Evolutionary conservation across 306 rosid genomes (phyloP).

Genomic region (Albizia julibrissin): DNA sequence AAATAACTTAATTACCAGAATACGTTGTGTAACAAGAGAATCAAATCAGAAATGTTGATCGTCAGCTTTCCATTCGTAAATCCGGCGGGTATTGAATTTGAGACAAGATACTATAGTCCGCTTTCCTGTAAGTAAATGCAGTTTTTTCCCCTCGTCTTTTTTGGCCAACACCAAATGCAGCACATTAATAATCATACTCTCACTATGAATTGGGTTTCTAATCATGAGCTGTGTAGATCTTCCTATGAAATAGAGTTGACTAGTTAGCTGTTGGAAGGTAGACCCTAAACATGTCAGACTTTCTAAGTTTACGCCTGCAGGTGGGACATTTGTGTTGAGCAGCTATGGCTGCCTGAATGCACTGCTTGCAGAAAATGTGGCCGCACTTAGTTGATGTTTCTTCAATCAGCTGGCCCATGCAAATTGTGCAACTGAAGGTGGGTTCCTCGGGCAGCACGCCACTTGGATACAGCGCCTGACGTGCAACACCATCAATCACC

Average conservation of each 20-base stretch:
- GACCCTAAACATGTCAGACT: slow-evolving; percentile 39
- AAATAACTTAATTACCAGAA: not conserved
- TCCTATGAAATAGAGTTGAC: not conserved
- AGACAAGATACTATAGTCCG: not conserved
- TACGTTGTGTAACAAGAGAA: not conserved
- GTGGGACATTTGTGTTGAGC: slow-evolving; percentile 44
- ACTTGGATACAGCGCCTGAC: not conserved
- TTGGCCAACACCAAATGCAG: not conserved
- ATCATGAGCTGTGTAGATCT: not conserved
- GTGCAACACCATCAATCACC: slow-evolving; percentile 16
- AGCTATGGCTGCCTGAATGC: slow-evolving; percentile 48
- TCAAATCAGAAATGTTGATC: not conserved
- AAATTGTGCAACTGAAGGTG: slow-evolving; percentile 47
- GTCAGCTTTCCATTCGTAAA: not conserved
- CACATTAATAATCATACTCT: not conserved
- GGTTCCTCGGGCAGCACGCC: slow-evolving; percentile 22
- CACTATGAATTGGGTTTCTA: not conserved
- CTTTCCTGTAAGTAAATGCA: not conserved
- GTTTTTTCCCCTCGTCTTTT: not conserved
- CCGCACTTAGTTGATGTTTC: slow-evolving; percentile 58
- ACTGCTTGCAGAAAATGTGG: slow-evolving; percentile 58
- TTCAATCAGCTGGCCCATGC: slow-evolving; percentile 45
- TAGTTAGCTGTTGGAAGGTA: slow-evolving; percentile 43
- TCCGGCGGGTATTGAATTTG: not conserved
- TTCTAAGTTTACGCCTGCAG: slow-evolving; percentile 45